Base-by-base conservation (phyloP, 2,329 filamentous ascomycete genomes). In the Trichoderma hamatum region DNA sequence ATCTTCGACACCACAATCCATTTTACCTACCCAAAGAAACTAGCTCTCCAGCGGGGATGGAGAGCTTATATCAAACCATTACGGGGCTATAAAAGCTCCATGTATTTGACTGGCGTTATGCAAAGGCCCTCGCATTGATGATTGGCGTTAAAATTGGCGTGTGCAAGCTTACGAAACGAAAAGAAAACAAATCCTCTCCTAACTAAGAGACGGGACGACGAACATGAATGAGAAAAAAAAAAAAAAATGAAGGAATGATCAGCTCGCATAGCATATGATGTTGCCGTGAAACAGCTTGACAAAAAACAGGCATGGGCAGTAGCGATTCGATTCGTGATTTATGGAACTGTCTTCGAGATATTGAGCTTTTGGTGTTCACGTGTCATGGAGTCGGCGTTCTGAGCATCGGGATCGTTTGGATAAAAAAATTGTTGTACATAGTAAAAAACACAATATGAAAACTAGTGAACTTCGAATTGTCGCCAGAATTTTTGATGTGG, bases 381-480 rank as follows among this genome's bases (percentile, higher is more conserved):
- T 58, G 60, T 70, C 43, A 66, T 61, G 28, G 30, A 51, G 68
- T 43, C 54, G 68, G 61, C 56, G 54, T 55, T 63, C 60, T 36
- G 43, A 59, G 46, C 46, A 59, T 70, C 56, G 34, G 58, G n/a
- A 34, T 55, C 64, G 58, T 60, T 70, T 55, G 43, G 61, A 56
- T 58, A 67, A 62, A 67, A 67, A 61, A 69, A 21, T 36, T 78
- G 76, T 77, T 79, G 74, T 80, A 80, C 77, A 79, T 77, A 71
- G 76, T 73, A 74, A 69, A 67, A 59, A 59, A 26, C 58, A 58
- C 49, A 67, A 67, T 51, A 67, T 66, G 58, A 51, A 67, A 72
- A 75, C 75, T 75, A 76, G 73, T 77, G 72, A 75, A 75, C 73
- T 71, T 51, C 60, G 69, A 64, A 58, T 69, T 43, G 26, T 59